phyloP scores from a whole-genome alignment of 148 eudicot species.

The Euryodendron excelsum region DNA sequence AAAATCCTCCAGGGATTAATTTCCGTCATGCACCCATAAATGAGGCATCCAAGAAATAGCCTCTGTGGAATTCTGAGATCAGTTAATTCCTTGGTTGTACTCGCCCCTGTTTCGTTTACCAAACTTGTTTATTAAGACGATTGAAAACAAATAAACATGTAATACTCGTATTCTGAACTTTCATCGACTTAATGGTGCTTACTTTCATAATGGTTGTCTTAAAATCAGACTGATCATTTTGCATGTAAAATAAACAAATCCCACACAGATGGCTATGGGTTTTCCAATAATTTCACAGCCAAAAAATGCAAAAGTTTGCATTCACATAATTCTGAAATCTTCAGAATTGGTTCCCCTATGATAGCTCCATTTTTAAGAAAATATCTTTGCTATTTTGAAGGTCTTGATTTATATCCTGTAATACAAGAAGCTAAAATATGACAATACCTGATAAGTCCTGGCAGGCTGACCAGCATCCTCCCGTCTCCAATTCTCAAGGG shows the following conservation, averaged over 20 bases:
- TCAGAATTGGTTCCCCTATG: background rate
- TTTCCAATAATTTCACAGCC: background rate
- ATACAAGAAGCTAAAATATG: background rate
- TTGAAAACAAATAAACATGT: no score
- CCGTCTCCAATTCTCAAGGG: slow-evolving; percentile 8
- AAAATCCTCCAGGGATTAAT: background rate
- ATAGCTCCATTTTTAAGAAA: background rate
- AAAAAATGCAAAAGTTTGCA: background rate
- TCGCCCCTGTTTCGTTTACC: no score
- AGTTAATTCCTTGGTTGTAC: background rate
- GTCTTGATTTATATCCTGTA: background rate
- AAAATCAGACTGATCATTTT: background rate
- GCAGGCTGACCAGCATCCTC: slow-evolving; percentile 1
- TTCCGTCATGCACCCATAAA: background rate
- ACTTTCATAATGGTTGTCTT: no score
- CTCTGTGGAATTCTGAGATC: background rate
- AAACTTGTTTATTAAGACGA: no score
- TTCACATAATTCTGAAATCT: background rate
- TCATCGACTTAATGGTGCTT: no score
- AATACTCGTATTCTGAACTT: no score
- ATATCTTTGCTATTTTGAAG: background rate
- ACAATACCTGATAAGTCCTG: slow-evolving; percentile 15
- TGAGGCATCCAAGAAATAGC: background rate
- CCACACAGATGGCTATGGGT: background rate
- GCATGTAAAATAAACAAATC: background rate